Evolutionary conservation across 164 flowering plant species (phyloP).

Genomic region (Brasenia schreberi): DNA sequence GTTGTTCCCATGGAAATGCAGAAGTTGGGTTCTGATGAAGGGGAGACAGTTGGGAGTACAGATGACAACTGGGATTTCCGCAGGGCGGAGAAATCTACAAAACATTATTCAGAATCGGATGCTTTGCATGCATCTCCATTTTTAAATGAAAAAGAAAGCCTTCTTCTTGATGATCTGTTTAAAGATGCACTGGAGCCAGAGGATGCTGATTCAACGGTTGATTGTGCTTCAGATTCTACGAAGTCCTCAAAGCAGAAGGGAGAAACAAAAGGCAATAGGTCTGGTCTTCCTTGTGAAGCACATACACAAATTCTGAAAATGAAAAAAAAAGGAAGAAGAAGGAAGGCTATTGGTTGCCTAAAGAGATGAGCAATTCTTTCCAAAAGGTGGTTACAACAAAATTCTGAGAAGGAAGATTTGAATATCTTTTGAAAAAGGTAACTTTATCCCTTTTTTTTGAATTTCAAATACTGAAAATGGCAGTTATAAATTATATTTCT

Average conservation of each 20-base stretch:
- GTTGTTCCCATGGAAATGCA: conserved; percentile 9
- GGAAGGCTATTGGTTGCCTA: too few relatives aligned
- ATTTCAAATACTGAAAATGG: too few relatives aligned
- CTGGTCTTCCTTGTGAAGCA: conserved; percentile 63
- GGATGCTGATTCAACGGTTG: conserved; percentile 6
- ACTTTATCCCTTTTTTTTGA: too few relatives aligned
- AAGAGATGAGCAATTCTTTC: too few relatives aligned
- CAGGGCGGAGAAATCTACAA: not conserved
- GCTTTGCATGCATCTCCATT: conserved; percentile 33
- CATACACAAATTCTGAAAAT: too few relatives aligned
- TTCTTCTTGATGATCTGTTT: not conserved
- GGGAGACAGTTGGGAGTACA: conserved; percentile 21
- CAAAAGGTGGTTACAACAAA: too few relatives aligned
- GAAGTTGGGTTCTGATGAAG: conserved; percentile 16
- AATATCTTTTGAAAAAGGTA: too few relatives aligned
- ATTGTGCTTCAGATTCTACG: conserved; percentile 8
- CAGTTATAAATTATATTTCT: too few relatives aligned
- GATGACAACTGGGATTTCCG: conserved; percentile 23
- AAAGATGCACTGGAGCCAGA: conserved; percentile 6
- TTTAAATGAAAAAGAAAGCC: conserved; percentile 26
- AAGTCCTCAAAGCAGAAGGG: conserved; percentile 8
- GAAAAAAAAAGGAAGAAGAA: too few relatives aligned
- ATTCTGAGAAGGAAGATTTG: too few relatives aligned
- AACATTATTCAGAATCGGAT: conserved; percentile 25
- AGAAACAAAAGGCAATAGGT: conserved; percentile 21